Evolutionary conservation across 345 rosid genomes (phyloP).

Genomic region (Draba incana): DNA sequence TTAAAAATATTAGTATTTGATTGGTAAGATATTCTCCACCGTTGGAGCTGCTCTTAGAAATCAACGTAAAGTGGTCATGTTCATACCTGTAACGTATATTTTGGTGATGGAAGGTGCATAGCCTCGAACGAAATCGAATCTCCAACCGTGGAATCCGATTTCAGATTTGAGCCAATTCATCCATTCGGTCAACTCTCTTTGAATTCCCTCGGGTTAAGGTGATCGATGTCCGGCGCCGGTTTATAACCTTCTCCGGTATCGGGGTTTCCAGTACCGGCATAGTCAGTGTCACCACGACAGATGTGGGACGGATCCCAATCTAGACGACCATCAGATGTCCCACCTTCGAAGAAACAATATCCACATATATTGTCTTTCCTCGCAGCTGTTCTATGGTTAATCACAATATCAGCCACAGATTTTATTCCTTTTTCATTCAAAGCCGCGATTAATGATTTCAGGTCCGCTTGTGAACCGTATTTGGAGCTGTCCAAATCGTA

Average conservation of each 20-base stretch:
- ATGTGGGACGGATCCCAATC: slow-evolving; percentile 88
- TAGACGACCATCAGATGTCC: slow-evolving; percentile 71
- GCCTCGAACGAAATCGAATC: slow-evolving; percentile 73
- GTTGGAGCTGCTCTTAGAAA: too few relatives aligned
- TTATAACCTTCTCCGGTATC: slow-evolving; percentile 59
- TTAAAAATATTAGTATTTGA: too few relatives aligned
- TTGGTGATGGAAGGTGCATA: slow-evolving; percentile 65
- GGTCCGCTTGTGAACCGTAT: slow-evolving; percentile 61
- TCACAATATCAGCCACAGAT: slow-evolving; percentile 79
- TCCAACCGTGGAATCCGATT: slow-evolving; percentile 77
- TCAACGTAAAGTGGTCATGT: too few relatives aligned
- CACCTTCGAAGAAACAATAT: slow-evolving; percentile 80
- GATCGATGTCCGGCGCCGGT: slow-evolving; percentile 86
- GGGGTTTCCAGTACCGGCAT: slow-evolving; percentile 68
- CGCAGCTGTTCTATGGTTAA: slow-evolving; percentile 85
- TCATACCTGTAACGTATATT: slow-evolving; percentile 40
- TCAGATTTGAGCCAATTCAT: slow-evolving; percentile 88
- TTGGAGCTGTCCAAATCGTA: slow-evolving; percentile 75
- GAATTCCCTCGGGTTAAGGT: slow-evolving; percentile 68
- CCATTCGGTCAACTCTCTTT: slow-evolving; percentile 76
- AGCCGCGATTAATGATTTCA: slow-evolving; percentile 57
- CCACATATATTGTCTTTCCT: slow-evolving; percentile 67
- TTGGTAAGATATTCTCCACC: too few relatives aligned
- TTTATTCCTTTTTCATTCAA: slow-evolving; percentile 63
- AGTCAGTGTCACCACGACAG: slow-evolving; percentile 54